Conservation (phyloP, 306 rosid species). For the Vigna reflexopilosa region DNA sequence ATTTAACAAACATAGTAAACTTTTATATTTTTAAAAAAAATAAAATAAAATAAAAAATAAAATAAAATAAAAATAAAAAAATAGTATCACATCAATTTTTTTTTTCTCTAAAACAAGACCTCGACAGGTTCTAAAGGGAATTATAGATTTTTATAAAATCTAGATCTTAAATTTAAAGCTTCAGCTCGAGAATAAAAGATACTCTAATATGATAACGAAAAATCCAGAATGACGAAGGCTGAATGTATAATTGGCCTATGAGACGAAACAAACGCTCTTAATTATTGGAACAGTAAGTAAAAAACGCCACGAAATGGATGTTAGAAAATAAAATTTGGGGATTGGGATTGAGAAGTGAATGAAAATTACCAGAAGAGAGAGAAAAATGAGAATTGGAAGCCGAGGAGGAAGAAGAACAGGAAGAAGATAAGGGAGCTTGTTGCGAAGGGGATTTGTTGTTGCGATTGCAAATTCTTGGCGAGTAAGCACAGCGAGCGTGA, state of each 20-base stretch:
- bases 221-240: not conserved
- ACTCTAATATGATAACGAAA: not conserved
- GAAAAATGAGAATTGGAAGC: constrained; percentile 12
- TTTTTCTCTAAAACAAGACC: too few species aligned
- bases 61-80: too few species aligned
- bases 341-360: not conserved
- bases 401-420: constrained; percentile 38
- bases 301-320: not conserved
- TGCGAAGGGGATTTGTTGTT: constrained; percentile 32
- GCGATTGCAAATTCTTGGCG: constrained; percentile 31
- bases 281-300: not conserved
- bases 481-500: constrained; percentile 46
- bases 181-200: too few species aligned
- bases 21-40: too few species aligned
- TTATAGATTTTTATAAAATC: too few species aligned
- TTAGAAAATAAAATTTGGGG: not conserved
- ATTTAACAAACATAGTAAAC: too few species aligned
- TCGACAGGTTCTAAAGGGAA: too few species aligned
- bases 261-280: not conserved
- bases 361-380: constrained; percentile 43
- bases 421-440: not conserved
- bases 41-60: too few species aligned
- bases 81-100: too few species aligned
- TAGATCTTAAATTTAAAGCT: too few species aligned
- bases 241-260: not conserved